Base-by-base conservation (phyloP, 1,284 basidiomycete species). In the Puccinia coronata region DNA sequence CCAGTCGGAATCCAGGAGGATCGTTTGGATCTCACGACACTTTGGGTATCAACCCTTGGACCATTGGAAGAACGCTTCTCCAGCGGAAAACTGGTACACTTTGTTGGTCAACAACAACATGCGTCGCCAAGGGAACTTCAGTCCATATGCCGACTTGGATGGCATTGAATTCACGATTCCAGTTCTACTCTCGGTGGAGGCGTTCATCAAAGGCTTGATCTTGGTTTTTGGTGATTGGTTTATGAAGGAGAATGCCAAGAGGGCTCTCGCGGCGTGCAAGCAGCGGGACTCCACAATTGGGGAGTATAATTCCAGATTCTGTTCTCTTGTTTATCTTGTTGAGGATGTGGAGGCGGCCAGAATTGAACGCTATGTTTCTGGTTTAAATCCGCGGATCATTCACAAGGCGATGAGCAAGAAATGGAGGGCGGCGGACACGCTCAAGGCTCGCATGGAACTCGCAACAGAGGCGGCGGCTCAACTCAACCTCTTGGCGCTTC, bases 121-220 rank as follows among this genome's bases (percentile, higher is more conserved):
- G 9, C 63, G 63, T 4, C 9, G 18, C 5, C 34, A 36, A 36
- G 63, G 28, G 4, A 3, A 28, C 25, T 25, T 53, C 11, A 28
- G 43, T 36, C 69, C 41, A 11, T 71, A 71, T 31, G 69, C 11
- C n/a, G 63, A 65, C 34, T 20, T 65, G 20, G 63, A 65, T n/a
- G 39, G 63, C 20, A 8, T 65, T 14, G 3, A 14, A 16, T 65
- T 65, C 34, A 65, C 20, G 34, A 12, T 47, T 25, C 71, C 71
- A 9, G 6, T 25, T 12, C 43, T 72, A 23, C 43, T 53, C 14
- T 72, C 69, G 23, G 16, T 31, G 18, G 23, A 43, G 18, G 49
- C 69, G 28, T 57, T 74, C 25, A 5, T 55, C 23, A 18, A 36
- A 6, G 49, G 5, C 8, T 4, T 53, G 53, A 57, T 57, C 18